These are phyloP conservation scores for Aspergillus sp. DNA, from an alignment of 2,329 filamentous ascomycete genomes.

Conservation along the genomic window DNA sequence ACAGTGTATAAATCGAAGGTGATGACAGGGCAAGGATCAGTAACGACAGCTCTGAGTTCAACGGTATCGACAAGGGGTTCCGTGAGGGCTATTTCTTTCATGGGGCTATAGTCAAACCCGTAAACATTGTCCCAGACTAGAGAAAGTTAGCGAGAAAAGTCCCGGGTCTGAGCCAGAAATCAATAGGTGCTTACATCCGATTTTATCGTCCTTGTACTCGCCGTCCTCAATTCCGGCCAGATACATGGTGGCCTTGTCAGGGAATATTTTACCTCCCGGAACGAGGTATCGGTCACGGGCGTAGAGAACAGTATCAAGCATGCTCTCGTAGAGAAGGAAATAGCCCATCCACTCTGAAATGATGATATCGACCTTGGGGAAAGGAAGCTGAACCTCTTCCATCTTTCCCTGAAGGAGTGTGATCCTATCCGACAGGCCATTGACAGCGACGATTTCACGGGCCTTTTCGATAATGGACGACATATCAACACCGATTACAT, in stretches of 20 bases:
- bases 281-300: constrained; percentile 88
- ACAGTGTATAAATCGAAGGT: constrained; percentile 93
- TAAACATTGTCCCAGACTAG: constrained; percentile 99
- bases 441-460: constrained; percentile 85
- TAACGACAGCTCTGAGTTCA: constrained; percentile 94
- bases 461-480: constrained; percentile 99
- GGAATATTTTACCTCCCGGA: constrained; percentile 91
- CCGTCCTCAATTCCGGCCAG: constrained; percentile 97
- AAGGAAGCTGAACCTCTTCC: constrained; percentile 94
- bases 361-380: constrained; percentile 97
- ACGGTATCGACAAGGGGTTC: constrained; percentile 98
- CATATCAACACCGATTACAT: constrained; percentile 99
- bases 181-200: constrained; percentile 72
- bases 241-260: constrained; percentile 97
- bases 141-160: constrained; percentile 23
- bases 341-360: constrained; percentile 99
- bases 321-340: constrained; percentile 97
- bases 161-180: background rate
- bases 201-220: constrained; percentile 99
- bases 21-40: constrained; percentile 80
- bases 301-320: constrained; percentile 97
- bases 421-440: constrained; percentile 93
- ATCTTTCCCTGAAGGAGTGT: constrained; percentile 98
- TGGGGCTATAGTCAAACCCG: constrained; percentile 92
- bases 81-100: constrained; percentile 89